Evolutionary conservation across 2,329 filamentous ascomycete species (phyloP).

Genomic region (Neonectria magnoliae): DNA sequence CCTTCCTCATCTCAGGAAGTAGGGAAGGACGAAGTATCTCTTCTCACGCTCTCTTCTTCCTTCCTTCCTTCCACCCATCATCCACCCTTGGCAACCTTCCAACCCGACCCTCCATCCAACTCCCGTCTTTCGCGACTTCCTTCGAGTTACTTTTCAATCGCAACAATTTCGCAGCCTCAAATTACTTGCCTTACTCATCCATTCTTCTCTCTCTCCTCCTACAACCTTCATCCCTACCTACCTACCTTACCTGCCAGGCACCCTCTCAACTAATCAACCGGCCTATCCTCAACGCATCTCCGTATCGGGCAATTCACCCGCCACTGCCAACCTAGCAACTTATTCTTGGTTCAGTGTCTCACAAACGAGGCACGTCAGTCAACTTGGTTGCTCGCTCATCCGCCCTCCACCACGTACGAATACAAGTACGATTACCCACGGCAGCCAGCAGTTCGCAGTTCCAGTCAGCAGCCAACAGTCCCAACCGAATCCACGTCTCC

Average conservation of each 20-base stretch:
- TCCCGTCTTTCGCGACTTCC: neutral
- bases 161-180: neutral
- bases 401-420: neutral
- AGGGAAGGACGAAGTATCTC: neutral
- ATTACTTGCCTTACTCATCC: no score
- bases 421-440: neutral
- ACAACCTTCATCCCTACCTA: neutral
- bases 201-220: no score
- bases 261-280: neutral
- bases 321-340: neutral
- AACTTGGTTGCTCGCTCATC: neutral
- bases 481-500: neutral
- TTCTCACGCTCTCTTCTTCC: neutral
- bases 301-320: neutral
- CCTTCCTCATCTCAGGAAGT: neutral
- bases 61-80: neutral
- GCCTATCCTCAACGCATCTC: neutral
- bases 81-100: neutral
- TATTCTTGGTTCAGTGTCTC: constrained; percentile 1
- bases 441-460: neutral
- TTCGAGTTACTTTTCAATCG: neutral
- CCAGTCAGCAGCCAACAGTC: neutral
- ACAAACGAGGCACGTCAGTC: neutral
- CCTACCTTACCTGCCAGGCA: neutral
- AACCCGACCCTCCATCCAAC: neutral